Base-by-base conservation (phyloP, 2,329 filamentous ascomycete genomes). In the Verticillium alfalfae region DNA sequence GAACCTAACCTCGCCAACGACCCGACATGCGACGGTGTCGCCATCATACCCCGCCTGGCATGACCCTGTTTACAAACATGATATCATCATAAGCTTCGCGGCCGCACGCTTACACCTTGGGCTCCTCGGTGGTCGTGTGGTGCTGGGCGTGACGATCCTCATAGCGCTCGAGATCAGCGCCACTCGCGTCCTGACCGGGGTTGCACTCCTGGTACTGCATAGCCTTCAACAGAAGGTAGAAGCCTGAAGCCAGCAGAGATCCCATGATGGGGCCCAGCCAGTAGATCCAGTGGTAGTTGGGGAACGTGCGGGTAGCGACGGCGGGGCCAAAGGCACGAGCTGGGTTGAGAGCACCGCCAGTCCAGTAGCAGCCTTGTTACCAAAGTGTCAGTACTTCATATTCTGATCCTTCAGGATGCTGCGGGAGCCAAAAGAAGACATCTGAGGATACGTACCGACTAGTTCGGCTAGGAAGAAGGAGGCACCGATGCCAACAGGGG, bases 401-500 rank as follows among this genome's bases (percentile, higher is more conserved):
- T 31, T 31, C 26, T 31, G 26, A 31, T 31, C 26, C 26, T 31
- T 31, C 26, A 31, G 5, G 26, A 31, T 31, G 26, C 26, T 31
- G 5, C 3, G 26, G 26, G 26, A 31, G 26, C 3, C 26, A 31
- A 31, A 31, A 31, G 26, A 31, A 31, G 26, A 31, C 26, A 31
- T 31, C 26, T 31, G 36, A 37, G 13, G 2, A 37, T 10, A 66
- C 68, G 59, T 64, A 72, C 71, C 75, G 41, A 71, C 73, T 58
- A 81, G 71, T 70, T 82, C 75, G 5, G 76, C 76, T 54, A 92
- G 81, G 71, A 92, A 92, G 60, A 92, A 80, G 0, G 88, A 79
- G 2, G 91, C 73, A 1, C 90, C 90, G 66, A 93, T 91, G 13
- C 87, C 88, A 3, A 92, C 76, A 0, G 90, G 89, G 0, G 89